Evolutionary conservation across 306 rosid genomes (phyloP), one percentile per base, ranked within the genome.

Genomic region (Prosopis cineraria): DNA sequence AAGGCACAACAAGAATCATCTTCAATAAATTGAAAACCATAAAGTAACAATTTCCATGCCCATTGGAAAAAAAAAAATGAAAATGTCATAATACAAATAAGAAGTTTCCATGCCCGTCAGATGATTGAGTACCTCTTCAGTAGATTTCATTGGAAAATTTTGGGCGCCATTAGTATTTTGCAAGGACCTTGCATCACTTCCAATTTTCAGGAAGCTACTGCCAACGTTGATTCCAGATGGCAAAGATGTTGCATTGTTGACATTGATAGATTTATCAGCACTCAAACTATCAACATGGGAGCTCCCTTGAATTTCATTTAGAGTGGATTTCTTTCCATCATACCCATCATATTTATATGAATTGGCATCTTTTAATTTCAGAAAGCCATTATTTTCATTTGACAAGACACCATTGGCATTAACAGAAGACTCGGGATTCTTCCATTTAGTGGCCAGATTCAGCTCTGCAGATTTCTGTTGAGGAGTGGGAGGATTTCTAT

Each of bases 401-500:
- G 89, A 82, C 75, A 56, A 63, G 78, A 19, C 55, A 53, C 83
- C 71, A 73, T 69, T 77, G 36, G 48, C 71, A 78, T 68, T 78
- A 41, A 20, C 69, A 70, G 96, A 82, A 76, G 90, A 82, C 30
- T 59, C 75, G 17, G 93, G 55, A 70, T 85, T 88, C 87, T 85
- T 91, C 95, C 91, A 87, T 36, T 80, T 76, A 68, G 78, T 76
- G 16, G 90, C 93, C 79, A 87, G 84, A 88, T 85, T 89, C 72
- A 94, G 80, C 88, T 94, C 98, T 24, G 85, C 88, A 22, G 87
- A 84, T 86, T 92, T 94, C 39, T 89, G 92, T 75, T 80, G 93
- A 22, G 93, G 93, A 75, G 97, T 92, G 52, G 97, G 89, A 10
- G 80, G 63, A 73, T 79, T 88, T 92, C 97, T 87, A 79, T 87